These are phyloP conservation scores for Ascochyta clinopodiicola DNA, from an alignment of 2,329 filamentous ascomycete genomes.

Conservation along the genomic window DNA sequence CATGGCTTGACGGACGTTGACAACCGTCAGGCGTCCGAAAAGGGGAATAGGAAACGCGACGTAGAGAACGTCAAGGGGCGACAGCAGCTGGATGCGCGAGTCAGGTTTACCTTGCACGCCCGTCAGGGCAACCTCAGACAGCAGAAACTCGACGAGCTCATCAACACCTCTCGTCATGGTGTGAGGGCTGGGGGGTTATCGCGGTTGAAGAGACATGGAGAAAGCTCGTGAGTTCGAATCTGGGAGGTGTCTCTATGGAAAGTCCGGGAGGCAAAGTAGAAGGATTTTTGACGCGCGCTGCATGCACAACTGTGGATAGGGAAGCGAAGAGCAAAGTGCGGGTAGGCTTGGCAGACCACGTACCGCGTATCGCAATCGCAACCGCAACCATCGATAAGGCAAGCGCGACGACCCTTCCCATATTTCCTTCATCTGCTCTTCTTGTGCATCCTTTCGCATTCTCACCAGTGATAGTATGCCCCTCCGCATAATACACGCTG, in stretches of 20 bases:
- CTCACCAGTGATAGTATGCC: background rate
- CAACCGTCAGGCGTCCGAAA: no score
- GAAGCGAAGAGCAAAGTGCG: slow-evolving; percentile 11
- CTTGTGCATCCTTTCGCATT: background rate
- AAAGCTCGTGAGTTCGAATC: slow-evolving; percentile 14
- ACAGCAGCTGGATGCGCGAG: slow-evolving; percentile 12
- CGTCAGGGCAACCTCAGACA: slow-evolving; percentile 65
- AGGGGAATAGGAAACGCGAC: background rate
- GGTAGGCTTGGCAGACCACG: background rate
- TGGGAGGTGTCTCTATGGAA: background rate
- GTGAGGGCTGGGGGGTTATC: slow-evolving; percentile 19
- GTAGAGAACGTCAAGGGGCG: background rate
- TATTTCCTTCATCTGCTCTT: background rate
- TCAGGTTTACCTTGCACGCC: slow-evolving; percentile 62
- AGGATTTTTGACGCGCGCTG: slow-evolving; percentile 10
- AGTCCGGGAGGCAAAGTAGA: background rate
- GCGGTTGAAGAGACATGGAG: slow-evolving; percentile 1
- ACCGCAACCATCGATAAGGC: slow-evolving; percentile 4
- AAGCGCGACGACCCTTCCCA: background rate
- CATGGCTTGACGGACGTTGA: no score
- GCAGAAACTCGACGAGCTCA: slow-evolving; percentile 63
- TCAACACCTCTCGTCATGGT: slow-evolving; percentile 57
- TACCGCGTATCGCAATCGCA: background rate
- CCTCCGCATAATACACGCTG: no score
- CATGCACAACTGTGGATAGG: slow-evolving; percentile 17